A percentile compares a stretch with the other conserved stretches of the same genome.
These are phyloP conservation scores for Plasmodium gallinaceum DNA, from an alignment of 169 alveolate species.

Conservation along the genomic window DNA sequence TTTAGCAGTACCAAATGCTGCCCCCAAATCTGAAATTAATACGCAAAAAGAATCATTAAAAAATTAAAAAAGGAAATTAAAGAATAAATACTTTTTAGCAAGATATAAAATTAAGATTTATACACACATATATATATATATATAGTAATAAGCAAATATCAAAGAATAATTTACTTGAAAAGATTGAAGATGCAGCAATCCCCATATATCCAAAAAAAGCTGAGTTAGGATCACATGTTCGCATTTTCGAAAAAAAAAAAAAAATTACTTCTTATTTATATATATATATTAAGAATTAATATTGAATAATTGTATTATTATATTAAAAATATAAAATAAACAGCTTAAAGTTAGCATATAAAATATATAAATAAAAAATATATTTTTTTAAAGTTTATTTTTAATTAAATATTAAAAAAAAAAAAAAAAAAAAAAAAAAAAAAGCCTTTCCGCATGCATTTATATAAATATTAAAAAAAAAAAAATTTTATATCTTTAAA, in stretches of 20 bases:
- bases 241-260: constrained; percentile 65
- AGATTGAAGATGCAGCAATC: constrained; percentile 97
- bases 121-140: not conserved
- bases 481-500: not conserved
- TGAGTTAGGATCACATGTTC: constrained; percentile 93
- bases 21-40: constrained; percentile 96
- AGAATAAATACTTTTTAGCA: not conserved
- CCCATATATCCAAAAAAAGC: constrained; percentile 99
- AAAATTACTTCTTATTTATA: not conserved
- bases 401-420: constrained; percentile 1
- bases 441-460: constrained; percentile 66
- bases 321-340: too few relatives aligned
- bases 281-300: not conserved
- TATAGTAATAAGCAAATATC: not conserved
- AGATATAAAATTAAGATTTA: not conserved
- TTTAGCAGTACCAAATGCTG: constrained; percentile 99
- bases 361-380: constrained; percentile 16
- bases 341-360: too few relatives aligned
- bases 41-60: not conserved
- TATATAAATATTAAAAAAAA: constrained; percentile 1
- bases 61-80: not conserved
- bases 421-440: constrained; percentile 16
- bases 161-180: constrained; percentile 91
- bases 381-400: not conserved
- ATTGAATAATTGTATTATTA: not conserved